Evolutionary conservation across 2,329 filamentous ascomycete genomes (phyloP).

Genomic region (Apiospora saccharicola): DNA sequence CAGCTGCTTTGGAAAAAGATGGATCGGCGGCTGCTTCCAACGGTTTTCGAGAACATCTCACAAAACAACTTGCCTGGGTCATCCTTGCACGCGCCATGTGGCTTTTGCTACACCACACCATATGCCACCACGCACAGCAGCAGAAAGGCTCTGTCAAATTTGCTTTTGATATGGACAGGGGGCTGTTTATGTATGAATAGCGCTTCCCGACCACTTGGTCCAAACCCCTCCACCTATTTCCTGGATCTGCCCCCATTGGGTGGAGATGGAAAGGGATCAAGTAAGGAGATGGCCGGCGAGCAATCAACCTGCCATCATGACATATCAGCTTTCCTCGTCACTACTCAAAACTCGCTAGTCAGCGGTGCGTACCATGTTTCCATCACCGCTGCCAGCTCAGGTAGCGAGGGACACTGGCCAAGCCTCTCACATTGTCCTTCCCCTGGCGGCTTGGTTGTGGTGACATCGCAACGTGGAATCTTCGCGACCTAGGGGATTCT

Average conservation of each 20-base stretch:
- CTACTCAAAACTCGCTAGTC: slow-evolving; percentile 3
- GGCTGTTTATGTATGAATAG: not conserved
- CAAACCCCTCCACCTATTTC: slow-evolving; percentile 19
- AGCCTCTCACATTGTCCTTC: not conserved
- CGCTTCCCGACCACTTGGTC: slow-evolving; percentile 16
- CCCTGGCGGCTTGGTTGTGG: not conserved
- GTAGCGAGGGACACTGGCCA: not conserved
- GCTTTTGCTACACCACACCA: slow-evolving; percentile 18
- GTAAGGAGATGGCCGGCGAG: slow-evolving; percentile 16
- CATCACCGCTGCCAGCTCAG: not conserved
- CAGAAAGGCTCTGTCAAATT: slow-evolving; percentile 5
- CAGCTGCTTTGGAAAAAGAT: not conserved
- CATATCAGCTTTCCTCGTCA: slow-evolving; percentile 19
- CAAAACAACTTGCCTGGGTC: not conserved
- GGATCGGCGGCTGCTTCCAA: slow-evolving; percentile 12
- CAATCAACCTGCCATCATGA: slow-evolving; percentile 1
- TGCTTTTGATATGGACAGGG: slow-evolving; percentile 11
- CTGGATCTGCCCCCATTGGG: slow-evolving; percentile 11
- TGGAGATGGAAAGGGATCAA: slow-evolving; percentile 10
- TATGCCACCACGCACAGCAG: slow-evolving; percentile 11
- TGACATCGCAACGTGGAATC: not conserved
- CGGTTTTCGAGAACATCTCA: slow-evolving; percentile 18
- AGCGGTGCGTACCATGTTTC: not conserved
- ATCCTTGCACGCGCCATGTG: slow-evolving; percentile 20
- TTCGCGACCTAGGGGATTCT: not conserved